A percentile compares a stretch with the other conserved stretches of the same genome.
Evolutionary conservation across 164 flowering plant genomes (phyloP).

Genomic region (Euptelea pleiosperma): DNA sequence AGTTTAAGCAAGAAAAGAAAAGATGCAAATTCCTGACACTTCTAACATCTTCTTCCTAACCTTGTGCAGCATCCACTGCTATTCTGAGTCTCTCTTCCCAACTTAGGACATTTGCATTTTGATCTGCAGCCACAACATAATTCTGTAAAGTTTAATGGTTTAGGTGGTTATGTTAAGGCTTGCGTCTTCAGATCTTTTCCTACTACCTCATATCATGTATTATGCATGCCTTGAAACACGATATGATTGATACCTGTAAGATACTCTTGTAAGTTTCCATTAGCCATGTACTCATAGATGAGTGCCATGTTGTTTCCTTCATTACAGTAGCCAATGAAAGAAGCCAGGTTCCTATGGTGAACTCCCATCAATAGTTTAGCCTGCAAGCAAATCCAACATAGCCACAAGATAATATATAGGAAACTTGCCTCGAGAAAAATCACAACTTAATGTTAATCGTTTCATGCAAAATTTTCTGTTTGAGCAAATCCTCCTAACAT

Average conservation of each 20-base stretch:
- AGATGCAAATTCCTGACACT: too few relatives aligned
- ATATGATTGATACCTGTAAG: slow-evolving; percentile 31
- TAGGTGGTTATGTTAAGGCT: too few relatives aligned
- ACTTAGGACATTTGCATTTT: slow-evolving; percentile 6
- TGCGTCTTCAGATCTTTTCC: too few relatives aligned
- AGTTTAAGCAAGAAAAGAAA: too few relatives aligned
- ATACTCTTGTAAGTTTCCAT: slow-evolving; percentile 34
- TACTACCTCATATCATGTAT: too few relatives aligned
- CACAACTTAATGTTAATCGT: too few relatives aligned
- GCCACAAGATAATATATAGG: too few relatives aligned
- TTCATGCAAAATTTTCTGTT: too few relatives aligned
- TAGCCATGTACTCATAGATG: slow-evolving; percentile 52
- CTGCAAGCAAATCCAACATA: slow-evolving; percentile 25
- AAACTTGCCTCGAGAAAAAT: too few relatives aligned
- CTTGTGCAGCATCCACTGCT: slow-evolving; percentile 40
- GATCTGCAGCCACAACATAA: slow-evolving; percentile 11
- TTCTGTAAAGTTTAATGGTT: too few relatives aligned
- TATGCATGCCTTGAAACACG: neutral
- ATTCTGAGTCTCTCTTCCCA: slow-evolving; percentile 37
- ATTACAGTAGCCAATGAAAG: slow-evolving; percentile 46
- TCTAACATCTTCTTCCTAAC: too few relatives aligned
- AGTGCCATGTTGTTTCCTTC: slow-evolving; percentile 33
- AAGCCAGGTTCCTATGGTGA: slow-evolving; percentile 44
- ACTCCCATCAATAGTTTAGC: slow-evolving; percentile 39
- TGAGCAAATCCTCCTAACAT: too few relatives aligned